Evolutionary conservation across 2,329 filamentous ascomycete genomes (phyloP).

Genomic region (Phialocephala sp.): DNA sequence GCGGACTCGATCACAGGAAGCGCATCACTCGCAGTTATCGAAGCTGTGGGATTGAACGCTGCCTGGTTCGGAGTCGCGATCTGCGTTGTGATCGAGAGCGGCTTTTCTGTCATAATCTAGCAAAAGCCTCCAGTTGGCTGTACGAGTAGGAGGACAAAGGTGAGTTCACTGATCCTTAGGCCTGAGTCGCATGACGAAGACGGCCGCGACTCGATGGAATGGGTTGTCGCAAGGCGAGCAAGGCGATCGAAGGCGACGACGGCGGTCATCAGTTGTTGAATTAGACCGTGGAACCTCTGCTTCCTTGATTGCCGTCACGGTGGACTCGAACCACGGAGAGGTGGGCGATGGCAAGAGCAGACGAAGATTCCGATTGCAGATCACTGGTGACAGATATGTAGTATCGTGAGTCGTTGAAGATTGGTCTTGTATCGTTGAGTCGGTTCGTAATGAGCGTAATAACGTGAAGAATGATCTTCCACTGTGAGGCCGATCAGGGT

Average conservation of each 20-base stretch:
- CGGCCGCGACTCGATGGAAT: constrained; percentile 42
- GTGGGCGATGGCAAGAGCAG: constrained; percentile 3
- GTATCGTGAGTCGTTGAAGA: neutral
- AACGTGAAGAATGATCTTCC: neutral
- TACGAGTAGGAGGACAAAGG: constrained; percentile 40
- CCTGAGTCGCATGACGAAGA: constrained; percentile 48
- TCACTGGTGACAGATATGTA: neutral
- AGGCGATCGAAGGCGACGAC: constrained; percentile 29
- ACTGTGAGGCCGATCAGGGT: neutral
- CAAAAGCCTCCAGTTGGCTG: constrained; percentile 44
- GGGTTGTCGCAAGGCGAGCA: constrained; percentile 38
- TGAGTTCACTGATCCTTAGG: constrained; percentile 44
- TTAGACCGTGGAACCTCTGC: constrained; percentile 17
- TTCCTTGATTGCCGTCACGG: constrained; percentile 23
- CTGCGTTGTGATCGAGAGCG: constrained; percentile 44
- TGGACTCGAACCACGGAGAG: constrained; percentile 25
- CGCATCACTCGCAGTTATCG: constrained; percentile 38
- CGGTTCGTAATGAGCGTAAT: neutral
- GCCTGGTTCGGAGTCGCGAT: constrained; percentile 42
- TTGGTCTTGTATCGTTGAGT: constrained; percentile 11
- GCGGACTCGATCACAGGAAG: constrained; percentile 51
- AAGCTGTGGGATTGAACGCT: constrained; percentile 32
- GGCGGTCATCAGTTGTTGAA: constrained; percentile 40
- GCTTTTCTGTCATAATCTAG: constrained; percentile 48
- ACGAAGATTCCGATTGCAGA: constrained; percentile 3